Conservation (phyloP, 495 filamentous ascomycete genomes). For the Cercophora scortea region DNA sequence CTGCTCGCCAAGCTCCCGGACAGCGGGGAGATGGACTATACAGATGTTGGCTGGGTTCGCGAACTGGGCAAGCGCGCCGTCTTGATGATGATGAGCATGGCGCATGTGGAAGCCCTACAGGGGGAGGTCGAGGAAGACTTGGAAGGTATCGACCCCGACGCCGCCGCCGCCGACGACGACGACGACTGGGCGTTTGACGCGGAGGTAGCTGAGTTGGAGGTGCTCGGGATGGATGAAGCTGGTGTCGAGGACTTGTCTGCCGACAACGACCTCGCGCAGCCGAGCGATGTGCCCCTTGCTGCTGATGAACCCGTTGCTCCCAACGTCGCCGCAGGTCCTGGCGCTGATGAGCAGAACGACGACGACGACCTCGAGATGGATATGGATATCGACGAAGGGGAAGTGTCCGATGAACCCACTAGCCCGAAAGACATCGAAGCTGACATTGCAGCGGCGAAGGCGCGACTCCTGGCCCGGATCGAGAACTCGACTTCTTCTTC, state of each 20-base stretch:
- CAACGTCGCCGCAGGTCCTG: neutral
- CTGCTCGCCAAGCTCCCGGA: constrained; percentile 52
- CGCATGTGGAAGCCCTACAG: constrained; percentile 33
- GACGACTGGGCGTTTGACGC: neutral
- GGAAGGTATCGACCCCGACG: constrained; percentile 2
- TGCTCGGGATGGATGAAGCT: neutral
- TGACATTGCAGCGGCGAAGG: constrained; percentile 52
- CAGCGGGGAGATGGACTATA: constrained; percentile 46
- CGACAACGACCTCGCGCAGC: neutral
- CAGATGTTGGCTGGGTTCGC: constrained; percentile 49
- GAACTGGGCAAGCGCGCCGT: constrained; percentile 55
- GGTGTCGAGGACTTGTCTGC: neutral
- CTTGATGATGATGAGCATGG: constrained; percentile 43
- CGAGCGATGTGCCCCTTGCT: neutral
- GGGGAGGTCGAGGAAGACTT: constrained; percentile 25
- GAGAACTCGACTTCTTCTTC: constrained; percentile 7
- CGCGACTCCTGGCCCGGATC: constrained; percentile 46
- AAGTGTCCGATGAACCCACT: constrained; percentile 29
- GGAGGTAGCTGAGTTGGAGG: neutral
- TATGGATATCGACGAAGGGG: constrained; percentile 39
- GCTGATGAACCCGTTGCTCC: neutral
- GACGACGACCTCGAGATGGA: constrained; percentile 31
- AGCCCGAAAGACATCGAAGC: constrained; percentile 21
- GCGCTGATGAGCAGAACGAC: constrained; percentile 12
- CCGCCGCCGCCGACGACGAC: neutral